These are phyloP conservation scores for Phytopythium delawarense DNA, from an alignment of 352 stramenopile species.

Conservation along the genomic window DNA sequence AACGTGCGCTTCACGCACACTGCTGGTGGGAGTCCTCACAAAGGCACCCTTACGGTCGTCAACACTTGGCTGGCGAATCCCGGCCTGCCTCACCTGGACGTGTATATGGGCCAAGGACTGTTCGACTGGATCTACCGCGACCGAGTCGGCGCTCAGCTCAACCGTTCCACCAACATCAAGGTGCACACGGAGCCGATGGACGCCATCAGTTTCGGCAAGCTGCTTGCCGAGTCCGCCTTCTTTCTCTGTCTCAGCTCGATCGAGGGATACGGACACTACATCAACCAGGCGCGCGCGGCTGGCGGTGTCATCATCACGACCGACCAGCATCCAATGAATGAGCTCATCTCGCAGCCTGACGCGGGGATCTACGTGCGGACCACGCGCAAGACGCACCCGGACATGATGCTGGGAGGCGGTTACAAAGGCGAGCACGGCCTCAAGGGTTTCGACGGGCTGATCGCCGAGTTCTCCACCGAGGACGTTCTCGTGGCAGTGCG, in stretches of 20 bases:
- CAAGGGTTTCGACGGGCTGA: conserved; percentile 17
- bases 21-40: conserved; percentile 26
- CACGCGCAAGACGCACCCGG: conserved; percentile 2
- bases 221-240: conserved; percentile 37
- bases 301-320: conserved; percentile 49
- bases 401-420: conserved; percentile 17
- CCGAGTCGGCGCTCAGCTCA: conserved; percentile 16
- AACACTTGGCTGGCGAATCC: conserved; percentile 45
- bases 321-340: conserved; percentile 56
- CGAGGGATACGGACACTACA: too few relatives aligned
- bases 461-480: too few relatives aligned
- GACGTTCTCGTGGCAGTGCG: too few relatives aligned
- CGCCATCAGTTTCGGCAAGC: conserved; percentile 25
- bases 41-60: too few relatives aligned
- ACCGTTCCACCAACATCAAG: conserved; percentile 21
- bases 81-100: conserved; percentile 33
- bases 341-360: conserved; percentile 25
- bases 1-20: conserved; percentile 46
- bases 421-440: conserved; percentile 22
- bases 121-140: conserved; percentile 16
- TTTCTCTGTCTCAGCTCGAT: conserved; percentile 49
- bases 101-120: conserved; percentile 25
- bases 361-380: conserved; percentile 17
- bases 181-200: conserved; percentile 20
- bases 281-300: conserved; percentile 51